Base-by-base conservation (phyloP, 306 rosid genomes). In the Cyclanthera cordifolia region DNA sequence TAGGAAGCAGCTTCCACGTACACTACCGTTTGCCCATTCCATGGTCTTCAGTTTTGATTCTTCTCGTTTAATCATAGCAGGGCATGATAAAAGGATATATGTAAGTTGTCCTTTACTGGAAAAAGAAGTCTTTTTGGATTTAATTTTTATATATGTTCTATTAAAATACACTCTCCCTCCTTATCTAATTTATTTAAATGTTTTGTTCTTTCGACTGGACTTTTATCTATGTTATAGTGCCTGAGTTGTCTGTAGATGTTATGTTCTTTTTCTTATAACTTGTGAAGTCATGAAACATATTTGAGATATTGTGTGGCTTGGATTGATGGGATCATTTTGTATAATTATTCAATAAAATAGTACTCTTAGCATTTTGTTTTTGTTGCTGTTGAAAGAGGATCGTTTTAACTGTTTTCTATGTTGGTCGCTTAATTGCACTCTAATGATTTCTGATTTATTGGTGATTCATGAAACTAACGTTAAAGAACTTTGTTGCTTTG, bases 31-130 rank as follows among this genome's bases (percentile, higher is more conserved):
- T 82, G 96, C 95, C 37, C 99, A 94, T 76, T 85, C 87, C 1
- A 83, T 94, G 96, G 80, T 86, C 59, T 94, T 94, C 77, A 85
- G 87, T 76, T 84, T 75, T 5, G 99, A 94, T 80, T 90, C 99
- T 51, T 86, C 99, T 55, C 84, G 88, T 73, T 76, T 94, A 80
- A 78, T 94, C 78, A 73, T 94, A 55, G 95, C 99, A 24, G 97
- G 97, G 71, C 83, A 81, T 75, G 97, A 94, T 70, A 82, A 86
- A 81, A 85, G 79, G 76, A 88, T 94, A 79, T 88, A 90, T 78
- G 99, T 94, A 85, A 93, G 99, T 50, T 14, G 27, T 68, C 27
- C 37, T 52, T 64, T 45, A 28, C 32, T 41, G 0, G 70, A 12
- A 21, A 45, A 21, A 13, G 4, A 54, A 39, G 2, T 14, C 2